Conservation (phyloP, 106 monocot genomes). For the Acorus gramineus region DNA sequence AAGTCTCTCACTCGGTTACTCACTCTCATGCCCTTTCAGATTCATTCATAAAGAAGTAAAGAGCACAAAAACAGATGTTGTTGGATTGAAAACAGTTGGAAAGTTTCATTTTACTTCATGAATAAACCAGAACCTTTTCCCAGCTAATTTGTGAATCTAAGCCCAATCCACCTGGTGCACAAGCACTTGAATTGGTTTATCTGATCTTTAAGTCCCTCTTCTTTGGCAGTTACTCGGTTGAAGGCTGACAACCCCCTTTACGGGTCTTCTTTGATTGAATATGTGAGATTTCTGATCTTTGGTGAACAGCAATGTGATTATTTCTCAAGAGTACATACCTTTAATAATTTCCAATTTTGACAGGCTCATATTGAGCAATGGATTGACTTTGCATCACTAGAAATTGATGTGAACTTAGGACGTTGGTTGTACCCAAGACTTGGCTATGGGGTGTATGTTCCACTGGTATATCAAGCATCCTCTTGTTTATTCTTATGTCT, state of each 20-base stretch:
- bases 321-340: no score
- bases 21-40: no score
- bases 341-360: background rate
- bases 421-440: constrained; percentile 61
- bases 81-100: no score
- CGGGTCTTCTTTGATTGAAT: constrained; percentile 73
- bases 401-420: constrained; percentile 51
- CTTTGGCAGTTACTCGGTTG: constrained; percentile 46
- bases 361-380: constrained; percentile 82
- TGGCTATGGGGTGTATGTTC: constrained; percentile 41
- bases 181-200: background rate
- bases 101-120: no score
- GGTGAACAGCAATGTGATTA: background rate
- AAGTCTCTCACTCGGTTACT: no score
- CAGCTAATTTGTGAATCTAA: no score
- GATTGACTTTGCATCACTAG: constrained; percentile 70
- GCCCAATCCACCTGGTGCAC: background rate
- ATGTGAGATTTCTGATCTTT: constrained; percentile 36
- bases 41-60: no score
- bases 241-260: constrained; percentile 68
- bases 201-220: background rate
- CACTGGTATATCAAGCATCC: constrained; percentile 21
- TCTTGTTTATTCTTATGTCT: no score
- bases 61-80: no score
- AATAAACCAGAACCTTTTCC: no score